These are phyloP conservation scores for Verticillium tricorpus DNA, from an alignment of 2,329 filamentous ascomycete species.

Conservation along the genomic window DNA sequence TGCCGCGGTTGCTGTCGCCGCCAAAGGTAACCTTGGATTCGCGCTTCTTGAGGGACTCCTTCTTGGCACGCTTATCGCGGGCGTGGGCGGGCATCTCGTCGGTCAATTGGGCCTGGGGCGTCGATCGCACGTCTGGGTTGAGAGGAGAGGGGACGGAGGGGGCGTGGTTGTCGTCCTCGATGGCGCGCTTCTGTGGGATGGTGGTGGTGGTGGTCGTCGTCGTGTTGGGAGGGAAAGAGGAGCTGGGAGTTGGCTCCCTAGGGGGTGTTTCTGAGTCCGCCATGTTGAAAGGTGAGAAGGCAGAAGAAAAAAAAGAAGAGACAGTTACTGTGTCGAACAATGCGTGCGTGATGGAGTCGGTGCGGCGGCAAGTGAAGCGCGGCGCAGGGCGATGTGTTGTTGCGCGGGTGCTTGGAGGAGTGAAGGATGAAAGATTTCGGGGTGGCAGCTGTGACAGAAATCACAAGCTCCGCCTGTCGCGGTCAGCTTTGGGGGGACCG, in stretches of 20 bases:
- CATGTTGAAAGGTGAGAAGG: conserved; percentile 18
- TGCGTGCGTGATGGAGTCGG: no score
- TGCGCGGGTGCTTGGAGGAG: background rate
- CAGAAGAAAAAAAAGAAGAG: background rate
- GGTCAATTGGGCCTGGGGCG: conserved; percentile 22
- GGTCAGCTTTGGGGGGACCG: background rate
- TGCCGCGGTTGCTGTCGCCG: conserved; percentile 47
- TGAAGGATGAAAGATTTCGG: background rate
- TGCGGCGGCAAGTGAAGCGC: background rate
- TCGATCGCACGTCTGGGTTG: conserved; percentile 56
- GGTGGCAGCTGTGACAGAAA: background rate
- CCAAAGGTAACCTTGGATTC: conserved; percentile 51
- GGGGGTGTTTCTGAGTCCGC: conserved; percentile 33
- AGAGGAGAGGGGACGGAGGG: conserved; percentile 70
- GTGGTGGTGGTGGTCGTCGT: conserved; percentile 18
- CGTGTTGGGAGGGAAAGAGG: background rate
- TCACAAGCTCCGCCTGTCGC: background rate
- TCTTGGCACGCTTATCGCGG: conserved; percentile 47
- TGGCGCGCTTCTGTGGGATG: conserved; percentile 59
- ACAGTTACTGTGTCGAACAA: background rate
- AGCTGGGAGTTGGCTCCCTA: conserved; percentile 28
- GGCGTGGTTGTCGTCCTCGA: conserved; percentile 68
- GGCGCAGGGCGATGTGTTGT: background rate
- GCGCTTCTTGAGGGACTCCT: conserved; percentile 64
- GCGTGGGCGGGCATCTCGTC: conserved; percentile 29